Evolutionary conservation across 345 rosid genomes (phyloP).

Genomic region (Raphanus raphanistrum): DNA sequence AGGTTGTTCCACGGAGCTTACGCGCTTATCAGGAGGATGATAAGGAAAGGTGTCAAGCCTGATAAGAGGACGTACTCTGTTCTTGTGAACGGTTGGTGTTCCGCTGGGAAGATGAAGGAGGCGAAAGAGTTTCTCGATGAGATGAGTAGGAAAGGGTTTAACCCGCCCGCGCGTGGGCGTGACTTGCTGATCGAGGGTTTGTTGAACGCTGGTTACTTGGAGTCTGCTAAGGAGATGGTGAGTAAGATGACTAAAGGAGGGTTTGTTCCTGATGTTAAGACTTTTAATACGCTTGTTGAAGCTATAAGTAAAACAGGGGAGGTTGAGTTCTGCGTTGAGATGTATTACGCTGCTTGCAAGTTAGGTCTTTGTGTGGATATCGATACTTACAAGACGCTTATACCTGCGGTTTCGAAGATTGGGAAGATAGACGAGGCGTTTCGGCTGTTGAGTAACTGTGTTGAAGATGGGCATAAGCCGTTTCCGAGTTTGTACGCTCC

Average conservation of each 20-base stretch:
- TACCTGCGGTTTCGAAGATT: constrained; percentile 79
- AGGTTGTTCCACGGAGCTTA: constrained; percentile 87
- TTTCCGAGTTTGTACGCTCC: constrained; percentile 94
- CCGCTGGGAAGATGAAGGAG: constrained; percentile 76
- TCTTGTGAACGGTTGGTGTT: constrained; percentile 85
- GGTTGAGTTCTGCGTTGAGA: constrained; percentile 64
- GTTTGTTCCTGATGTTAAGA: constrained; percentile 58
- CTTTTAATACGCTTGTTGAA: constrained; percentile 67
- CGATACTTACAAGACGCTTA: constrained; percentile 68
- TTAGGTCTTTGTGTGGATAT: constrained; percentile 73
- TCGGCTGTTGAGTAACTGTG: constrained; percentile 55
- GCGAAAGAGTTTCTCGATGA: constrained; percentile 79
- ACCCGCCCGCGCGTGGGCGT: constrained; percentile 82
- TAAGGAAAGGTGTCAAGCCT: constrained; percentile 63
- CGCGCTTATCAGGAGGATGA: constrained; percentile 80
- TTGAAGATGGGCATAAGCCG: constrained; percentile 85
- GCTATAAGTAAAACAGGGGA: constrained; percentile 65
- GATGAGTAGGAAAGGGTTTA: constrained; percentile 83
- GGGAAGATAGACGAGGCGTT: constrained; percentile 84
- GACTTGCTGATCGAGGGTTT: constrained; percentile 85
- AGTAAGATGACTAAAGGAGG: constrained; percentile 75
- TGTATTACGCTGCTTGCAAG: constrained; percentile 65
- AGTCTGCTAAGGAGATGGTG: constrained; percentile 80
- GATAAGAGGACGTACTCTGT: constrained; percentile 62
- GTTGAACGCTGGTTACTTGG: constrained; percentile 73